Evolutionary conservation across 129 eudicot species (phyloP).

Genomic region (Oenanthe sinensis): DNA sequence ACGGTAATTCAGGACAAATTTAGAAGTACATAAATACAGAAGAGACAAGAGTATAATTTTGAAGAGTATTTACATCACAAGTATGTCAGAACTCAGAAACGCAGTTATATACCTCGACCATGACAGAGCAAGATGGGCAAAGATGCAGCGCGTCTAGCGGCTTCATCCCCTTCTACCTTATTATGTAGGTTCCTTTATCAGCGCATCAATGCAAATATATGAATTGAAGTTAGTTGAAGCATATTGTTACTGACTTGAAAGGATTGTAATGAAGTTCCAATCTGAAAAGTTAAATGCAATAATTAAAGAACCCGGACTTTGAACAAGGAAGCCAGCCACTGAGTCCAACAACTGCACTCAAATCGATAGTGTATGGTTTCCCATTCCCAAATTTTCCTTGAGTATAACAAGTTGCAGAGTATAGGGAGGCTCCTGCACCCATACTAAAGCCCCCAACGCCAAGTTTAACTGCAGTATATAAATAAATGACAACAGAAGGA

Average conservation of each 20-base stretch:
- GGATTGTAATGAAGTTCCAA: background rate
- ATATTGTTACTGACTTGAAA: background rate
- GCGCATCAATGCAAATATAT: constrained; percentile 2
- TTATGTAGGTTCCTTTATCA: constrained; percentile 42
- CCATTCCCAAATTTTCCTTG: constrained; percentile 64
- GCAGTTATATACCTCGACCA: constrained; percentile 48
- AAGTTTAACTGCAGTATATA: constrained; percentile 48
- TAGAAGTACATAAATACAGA: background rate
- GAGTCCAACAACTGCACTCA: constrained; percentile 79
- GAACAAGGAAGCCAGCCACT: constrained; percentile 93
- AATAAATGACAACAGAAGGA: background rate
- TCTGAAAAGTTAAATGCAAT: background rate
- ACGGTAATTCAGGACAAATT: background rate
- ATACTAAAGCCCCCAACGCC: constrained; percentile 90
- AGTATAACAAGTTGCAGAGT: constrained; percentile 67
- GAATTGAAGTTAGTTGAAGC: background rate
- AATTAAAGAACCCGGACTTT: constrained; percentile 35
- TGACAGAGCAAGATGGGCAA: constrained; percentile 82
- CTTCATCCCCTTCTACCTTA: constrained; percentile 44
- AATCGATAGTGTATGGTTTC: constrained; percentile 40
- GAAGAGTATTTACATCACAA: background rate
- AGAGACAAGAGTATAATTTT: background rate
- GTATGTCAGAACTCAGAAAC: background rate
- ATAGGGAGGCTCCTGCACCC: constrained; percentile 85
- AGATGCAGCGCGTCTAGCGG: constrained; percentile 71